Percentiles rank a stretch among this genome's conserved stretches.
Conservation (phyloP, 257 asterid genomes). For the Rauvolfia tetraphylla region DNA sequence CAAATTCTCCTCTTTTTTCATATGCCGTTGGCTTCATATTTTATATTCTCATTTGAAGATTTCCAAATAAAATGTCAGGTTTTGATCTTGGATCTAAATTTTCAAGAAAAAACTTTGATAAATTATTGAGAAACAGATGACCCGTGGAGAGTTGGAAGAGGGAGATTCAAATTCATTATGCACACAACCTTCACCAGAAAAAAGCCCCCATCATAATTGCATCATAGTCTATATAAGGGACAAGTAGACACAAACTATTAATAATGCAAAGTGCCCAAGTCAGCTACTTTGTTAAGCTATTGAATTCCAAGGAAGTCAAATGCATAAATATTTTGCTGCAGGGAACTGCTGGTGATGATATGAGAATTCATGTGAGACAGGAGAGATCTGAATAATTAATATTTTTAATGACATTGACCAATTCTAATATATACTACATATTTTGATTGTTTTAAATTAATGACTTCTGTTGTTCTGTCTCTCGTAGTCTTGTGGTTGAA, state of each 20-base stretch:
- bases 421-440: neutral
- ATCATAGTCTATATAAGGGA: constrained; percentile 1
- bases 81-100: constrained; percentile 1
- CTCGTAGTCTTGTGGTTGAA: neutral
- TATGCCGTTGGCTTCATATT: neutral
- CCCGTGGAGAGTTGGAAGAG: neutral
- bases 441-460: neutral
- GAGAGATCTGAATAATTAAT: neutral
- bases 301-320: constrained; percentile 19
- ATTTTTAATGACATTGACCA: neutral
- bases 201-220: neutral
- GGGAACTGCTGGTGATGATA: constrained; percentile 1
- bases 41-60: neutral
- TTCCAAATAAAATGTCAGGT: constrained; percentile 2
- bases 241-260: constrained; percentile 2
- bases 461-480: neutral
- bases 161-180: neutral
- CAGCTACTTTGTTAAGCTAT: constrained; percentile 21
- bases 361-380: constrained; percentile 3
- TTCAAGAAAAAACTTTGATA: neutral
- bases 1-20: neutral
- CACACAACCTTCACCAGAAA: neutral
- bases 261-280: constrained; percentile 4
- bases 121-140: neutral
- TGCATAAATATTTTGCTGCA: constrained; percentile 11